Evolutionary conservation across 495 filamentous ascomycete species (phyloP), one percentile per base, ranked within the genome.

Genomic region (Baudoinia panamericana): DNA sequence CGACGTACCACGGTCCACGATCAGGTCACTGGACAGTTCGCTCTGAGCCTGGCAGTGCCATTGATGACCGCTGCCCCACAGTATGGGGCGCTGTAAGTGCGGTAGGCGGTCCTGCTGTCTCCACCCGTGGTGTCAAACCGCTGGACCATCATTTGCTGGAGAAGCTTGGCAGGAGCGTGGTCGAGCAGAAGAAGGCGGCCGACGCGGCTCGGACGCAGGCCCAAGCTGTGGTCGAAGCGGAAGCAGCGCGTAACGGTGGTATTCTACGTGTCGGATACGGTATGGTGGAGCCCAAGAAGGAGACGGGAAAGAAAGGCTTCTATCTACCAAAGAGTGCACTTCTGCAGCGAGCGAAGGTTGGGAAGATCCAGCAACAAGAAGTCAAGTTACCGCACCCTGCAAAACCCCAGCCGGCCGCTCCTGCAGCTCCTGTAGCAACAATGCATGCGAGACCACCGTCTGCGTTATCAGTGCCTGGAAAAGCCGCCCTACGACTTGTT

Each of bases 11-110:
- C 18, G 42, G 42, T 12, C 36, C 36, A 13, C 41, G 43, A 16
- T 41, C 41, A 11, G 42, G 48, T 10, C 42, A 41, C 43, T 51
- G 48, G 48, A 36, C 22, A 8, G 43, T 39, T 10, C 25, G 30
- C 30, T 33, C 20, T 20, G 15, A 15, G 3, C 4, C 19, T 21
- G 48, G 36, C 16, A 41, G 36, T 10, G 48, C 13, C 13, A 51
- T 51, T 18, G 48, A 51, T 21, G 42, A 51, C 29, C 25, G 36
- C 20, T 33, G 39, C 17, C 40, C 23, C 22, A 42, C 42, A 11
- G 27, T 50, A 12, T 31, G 41, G 30, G 11, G 24, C 7, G 13
- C 13, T 27, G 5, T 28, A 10, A 3, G 24, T 36, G 36, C 35
- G 4, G 37, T 5, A 2, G 8, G 30, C 2, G 5, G 10, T 9